Conservation (phyloP, 1,139 yeast genomes). For the Nadsonia starkeyi-henricii region DNA sequence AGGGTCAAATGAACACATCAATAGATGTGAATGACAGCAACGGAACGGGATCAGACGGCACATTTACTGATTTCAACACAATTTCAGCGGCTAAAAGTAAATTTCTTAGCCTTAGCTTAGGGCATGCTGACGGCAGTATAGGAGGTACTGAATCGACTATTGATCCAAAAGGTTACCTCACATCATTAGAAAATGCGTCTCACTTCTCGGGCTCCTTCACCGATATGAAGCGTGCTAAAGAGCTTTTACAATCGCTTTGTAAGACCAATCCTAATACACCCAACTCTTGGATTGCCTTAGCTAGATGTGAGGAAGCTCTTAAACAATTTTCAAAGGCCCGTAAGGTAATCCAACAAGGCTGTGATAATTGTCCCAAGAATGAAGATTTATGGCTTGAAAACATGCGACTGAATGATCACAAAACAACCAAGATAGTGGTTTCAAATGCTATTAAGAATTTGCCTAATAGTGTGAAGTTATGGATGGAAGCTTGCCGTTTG, state of each 20-base stretch:
- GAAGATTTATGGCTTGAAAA: constrained; percentile 79
- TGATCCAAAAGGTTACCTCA: constrained; percentile 29
- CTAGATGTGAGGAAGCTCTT: constrained; percentile 61
- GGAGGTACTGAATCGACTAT: constrained; percentile 10
- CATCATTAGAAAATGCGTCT: constrained; percentile 20
- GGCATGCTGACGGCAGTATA: constrained; percentile 17
- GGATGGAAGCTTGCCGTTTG: constrained; percentile 58
- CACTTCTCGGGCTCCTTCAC: constrained; percentile 24
- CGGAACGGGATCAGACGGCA: constrained; percentile 16
- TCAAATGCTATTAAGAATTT: constrained; percentile 52
- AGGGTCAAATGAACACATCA: constrained; percentile 22
- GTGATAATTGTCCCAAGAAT: constrained; percentile 47
- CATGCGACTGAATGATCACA: constrained; percentile 46
- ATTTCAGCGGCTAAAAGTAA: constrained; percentile 42
- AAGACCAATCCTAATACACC: constrained; percentile 62
- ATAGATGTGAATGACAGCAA: constrained; percentile 24
- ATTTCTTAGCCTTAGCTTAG: constrained; percentile 36
- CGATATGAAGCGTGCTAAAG: constrained; percentile 45
- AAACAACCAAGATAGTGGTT: constrained; percentile 39
- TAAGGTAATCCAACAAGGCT: constrained; percentile 54
- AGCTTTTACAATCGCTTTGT: constrained; percentile 52
- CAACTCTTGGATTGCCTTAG: constrained; percentile 80
- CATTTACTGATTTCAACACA: constrained; percentile 32
- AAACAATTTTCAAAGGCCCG: constrained; percentile 45
- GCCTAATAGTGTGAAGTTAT: constrained; percentile 43